These are phyloP conservation scores for Calonectria honghensis DNA, from an alignment of 2,329 filamentous ascomycete species.

Conservation along the genomic window DNA sequence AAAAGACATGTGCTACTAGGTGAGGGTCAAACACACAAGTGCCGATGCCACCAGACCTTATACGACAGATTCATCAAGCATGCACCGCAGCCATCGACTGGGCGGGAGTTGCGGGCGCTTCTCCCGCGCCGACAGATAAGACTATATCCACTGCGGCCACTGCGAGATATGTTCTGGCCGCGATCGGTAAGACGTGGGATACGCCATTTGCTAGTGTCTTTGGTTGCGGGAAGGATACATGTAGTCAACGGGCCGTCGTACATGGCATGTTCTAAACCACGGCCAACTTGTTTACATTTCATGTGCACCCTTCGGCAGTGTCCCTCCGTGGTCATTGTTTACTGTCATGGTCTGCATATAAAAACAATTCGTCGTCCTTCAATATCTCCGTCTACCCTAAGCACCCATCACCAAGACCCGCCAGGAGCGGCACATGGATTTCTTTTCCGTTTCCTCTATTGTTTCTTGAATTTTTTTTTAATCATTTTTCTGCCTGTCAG, in stretches of 20 bases:
- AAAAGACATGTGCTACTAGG: not conserved
- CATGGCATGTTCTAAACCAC: not conserved
- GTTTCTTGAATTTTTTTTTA: not conserved
- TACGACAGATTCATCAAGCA: not conserved
- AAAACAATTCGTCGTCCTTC: not conserved
- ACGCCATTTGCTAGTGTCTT: not conserved
- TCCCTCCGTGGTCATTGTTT: not conserved
- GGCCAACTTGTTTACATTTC: not conserved
- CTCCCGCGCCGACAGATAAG: not conserved
- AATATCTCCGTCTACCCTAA: not conserved
- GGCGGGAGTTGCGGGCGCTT: not conserved
- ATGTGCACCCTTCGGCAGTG: constrained; percentile 25
- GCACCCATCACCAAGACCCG: not conserved
- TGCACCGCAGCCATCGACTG: not conserved
- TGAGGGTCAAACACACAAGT: not conserved
- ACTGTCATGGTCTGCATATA: not conserved
- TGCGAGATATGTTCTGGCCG: not conserved
- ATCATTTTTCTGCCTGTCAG: too few relatives aligned
- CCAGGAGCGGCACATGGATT: constrained; percentile 1
- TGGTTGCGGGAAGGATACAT: constrained; percentile 9
- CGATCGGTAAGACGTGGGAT: not conserved
- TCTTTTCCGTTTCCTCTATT: not conserved
- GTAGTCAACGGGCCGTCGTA: constrained; percentile 9
- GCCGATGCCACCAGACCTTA: not conserved
- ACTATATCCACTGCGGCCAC: not conserved